A percentile compares a stretch with the other conserved stretches of the same genome.
Conservation (phyloP, 2,329 filamentous ascomycete species). For the Sclerotinia sclerotiorum region DNA sequence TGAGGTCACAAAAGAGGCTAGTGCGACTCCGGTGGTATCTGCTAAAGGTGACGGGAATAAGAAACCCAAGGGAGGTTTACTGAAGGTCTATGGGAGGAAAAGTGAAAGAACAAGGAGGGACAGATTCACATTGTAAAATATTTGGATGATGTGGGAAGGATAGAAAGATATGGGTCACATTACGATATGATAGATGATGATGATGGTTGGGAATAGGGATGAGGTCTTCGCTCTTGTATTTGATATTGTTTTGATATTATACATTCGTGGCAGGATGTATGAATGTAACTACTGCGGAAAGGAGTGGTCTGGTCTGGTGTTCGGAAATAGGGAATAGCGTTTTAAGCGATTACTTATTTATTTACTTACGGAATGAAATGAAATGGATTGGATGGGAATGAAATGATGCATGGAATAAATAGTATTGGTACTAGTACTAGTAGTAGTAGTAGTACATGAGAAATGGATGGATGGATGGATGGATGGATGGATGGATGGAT, state of each 20-base stretch:
- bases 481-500: background rate
- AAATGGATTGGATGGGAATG: no score
- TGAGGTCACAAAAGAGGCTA: conserved; percentile 31
- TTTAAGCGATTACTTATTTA: background rate
- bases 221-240: conserved; percentile 1
- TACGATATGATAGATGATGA: conserved; percentile 13
- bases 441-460: background rate
- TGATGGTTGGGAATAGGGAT: background rate
- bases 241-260: background rate
- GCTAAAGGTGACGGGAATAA: conserved; percentile 10
- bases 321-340: background rate
- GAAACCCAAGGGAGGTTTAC: conserved; percentile 6
- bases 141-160: background rate
- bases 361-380: background rate
- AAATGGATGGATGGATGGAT: no score
- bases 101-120: conserved; percentile 6
- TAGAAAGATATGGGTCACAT: conserved; percentile 7
- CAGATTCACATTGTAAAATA: conserved; percentile 23
- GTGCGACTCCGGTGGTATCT: conserved; percentile 17
- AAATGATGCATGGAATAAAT: background rate
- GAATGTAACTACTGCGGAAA: background rate
- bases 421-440: no score
- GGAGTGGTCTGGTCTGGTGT: background rate
- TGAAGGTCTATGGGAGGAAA: conserved; percentile 3
- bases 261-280: background rate